Base-by-base conservation (phyloP, 768 basidiomycete genomes). In the Mycena kentingensis region DNA sequence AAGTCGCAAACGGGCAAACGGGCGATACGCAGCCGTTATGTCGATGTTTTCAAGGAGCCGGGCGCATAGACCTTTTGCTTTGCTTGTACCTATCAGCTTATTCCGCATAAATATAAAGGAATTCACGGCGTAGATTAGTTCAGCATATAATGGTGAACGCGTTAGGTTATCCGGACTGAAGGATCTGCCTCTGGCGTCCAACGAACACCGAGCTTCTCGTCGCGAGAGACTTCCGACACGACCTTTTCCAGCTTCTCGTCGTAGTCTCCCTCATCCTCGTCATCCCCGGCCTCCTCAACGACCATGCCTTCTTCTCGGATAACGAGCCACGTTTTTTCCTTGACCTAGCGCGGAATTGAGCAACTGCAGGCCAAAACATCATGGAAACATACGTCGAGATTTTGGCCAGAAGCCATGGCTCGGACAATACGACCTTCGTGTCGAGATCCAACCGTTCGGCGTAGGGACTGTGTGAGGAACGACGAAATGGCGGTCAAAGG, bases 21-120 rank as follows among this genome's bases (percentile, higher is more conserved):
- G 55, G 87, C 84, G 58, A 72, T 90, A 49, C 82, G 92, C 49
- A 89, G 76, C 65, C 83, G 90, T 55, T 97, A 97, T 65, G 93
- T 97, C 3, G 92, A 94, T 65, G 87, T 94, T n/a, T 86, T 94
- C 69, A 77, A 27, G 70, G 63, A 27, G 61, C 65, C 36, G 62
- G 55, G 52, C 38, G 49, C 53, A 22, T 54, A 60, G 46, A 61
- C 45, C 12, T 27, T 42, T 42, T 42, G 41, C 41, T 42, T 19
- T 42, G 12, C 22, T 18, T 42, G 26, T 18, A 37, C 36, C 26
- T 42, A 42, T 42, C 50, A 37, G 16, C 42, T 35, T n/a, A n/a
- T n/a, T n/a, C n/a, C n/a, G n/a, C n/a, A n/a, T n/a, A n/a, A n/a
- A n/a, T n/a, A n/a, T n/a, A n/a, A n/a, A n/a, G n/a, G n/a, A n/a